Evolutionary conservation across 495 filamentous ascomycete species (phyloP), one percentile per base, ranked within the genome.

Genomic region (Penicillium turbatum): DNA sequence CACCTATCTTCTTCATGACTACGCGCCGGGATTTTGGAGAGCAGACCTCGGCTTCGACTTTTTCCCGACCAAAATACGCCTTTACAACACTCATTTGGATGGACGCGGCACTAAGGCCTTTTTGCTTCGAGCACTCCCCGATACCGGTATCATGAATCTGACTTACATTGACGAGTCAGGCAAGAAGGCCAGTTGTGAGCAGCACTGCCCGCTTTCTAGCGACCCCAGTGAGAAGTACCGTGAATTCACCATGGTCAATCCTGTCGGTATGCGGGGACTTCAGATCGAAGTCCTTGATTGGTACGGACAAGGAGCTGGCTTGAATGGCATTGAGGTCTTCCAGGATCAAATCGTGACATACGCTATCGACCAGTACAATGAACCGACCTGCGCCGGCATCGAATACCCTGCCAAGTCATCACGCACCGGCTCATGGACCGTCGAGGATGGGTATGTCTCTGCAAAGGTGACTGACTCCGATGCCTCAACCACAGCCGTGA

Each of bases 81-180:
- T 98, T 5, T 89, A 89, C 77, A 98, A 98, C 70, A 95, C 95
- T 9, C 85, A 89, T 55, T 77, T 85, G 45, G 84, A 90, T 66
- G 90, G 88, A 47, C 82, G 91, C 50, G 92, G 93, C 27, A 97
- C 93, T 7, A 85, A 87, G 68, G 82, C 82, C 13, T 98, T 89
- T 73, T 81, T 90, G 32, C 91, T 89, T 62, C 88, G 88, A 27
- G 85, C 88, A 16, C 69, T 90, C 29, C 90, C 90, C 5, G 82
- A 90, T 60, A 85, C 86, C 61, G 95, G 95, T 30, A 96, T 97
- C 64, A 90, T 97, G 88, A 97, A 97, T 67, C 79, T 98, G 57
- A 96, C 91, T 34, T 97, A 90, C 57, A 86, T 81, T 40, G 89
- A 96, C 64, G 77, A 71, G 1, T 86, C 86, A 0, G 80, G 82